Evolutionary conservation across 345 rosid species (phyloP).

Genomic region (Linum usitatissimum): DNA sequence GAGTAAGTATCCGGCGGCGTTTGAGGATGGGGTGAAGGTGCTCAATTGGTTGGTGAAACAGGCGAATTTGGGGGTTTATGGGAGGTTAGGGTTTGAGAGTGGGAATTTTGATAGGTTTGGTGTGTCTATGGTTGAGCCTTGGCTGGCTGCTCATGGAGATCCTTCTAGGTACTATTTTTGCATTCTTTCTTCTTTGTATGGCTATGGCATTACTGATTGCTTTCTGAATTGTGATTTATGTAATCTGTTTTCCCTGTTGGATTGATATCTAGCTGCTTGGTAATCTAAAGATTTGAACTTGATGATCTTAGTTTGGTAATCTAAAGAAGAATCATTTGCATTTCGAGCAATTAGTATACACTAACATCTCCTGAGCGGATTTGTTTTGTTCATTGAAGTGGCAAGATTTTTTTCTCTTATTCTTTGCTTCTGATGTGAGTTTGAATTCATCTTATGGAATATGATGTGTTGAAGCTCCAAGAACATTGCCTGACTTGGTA

Average conservation of each 20-base stretch:
- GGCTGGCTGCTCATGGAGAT: conserved; percentile 71
- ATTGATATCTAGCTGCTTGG: too few species aligned
- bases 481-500: neutral
- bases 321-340: too few species aligned
- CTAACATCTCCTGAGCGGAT: too few species aligned
- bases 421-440: too few species aligned
- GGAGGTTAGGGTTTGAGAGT: conserved; percentile 16
- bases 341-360: too few species aligned
- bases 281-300: too few species aligned
- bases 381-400: too few species aligned
- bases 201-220: neutral
- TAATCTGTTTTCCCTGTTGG: too few species aligned
- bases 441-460: too few species aligned
- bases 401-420: too few species aligned
- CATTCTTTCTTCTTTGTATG: neutral
- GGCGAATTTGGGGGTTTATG: conserved; percentile 45
- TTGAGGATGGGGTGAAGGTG: conserved; percentile 74
- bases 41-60: conserved; percentile 76
- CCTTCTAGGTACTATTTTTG: conserved; percentile 38
- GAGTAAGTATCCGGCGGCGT: conserved; percentile 64
- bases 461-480: neutral
- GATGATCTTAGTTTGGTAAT: too few species aligned
- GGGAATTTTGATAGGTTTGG: conserved; percentile 59
- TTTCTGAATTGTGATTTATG: neutral
- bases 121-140: conserved; percentile 73